phyloP scores from a whole-genome alignment of 2,329 filamentous ascomycete species.

The Calonectria leucothoes region DNA sequence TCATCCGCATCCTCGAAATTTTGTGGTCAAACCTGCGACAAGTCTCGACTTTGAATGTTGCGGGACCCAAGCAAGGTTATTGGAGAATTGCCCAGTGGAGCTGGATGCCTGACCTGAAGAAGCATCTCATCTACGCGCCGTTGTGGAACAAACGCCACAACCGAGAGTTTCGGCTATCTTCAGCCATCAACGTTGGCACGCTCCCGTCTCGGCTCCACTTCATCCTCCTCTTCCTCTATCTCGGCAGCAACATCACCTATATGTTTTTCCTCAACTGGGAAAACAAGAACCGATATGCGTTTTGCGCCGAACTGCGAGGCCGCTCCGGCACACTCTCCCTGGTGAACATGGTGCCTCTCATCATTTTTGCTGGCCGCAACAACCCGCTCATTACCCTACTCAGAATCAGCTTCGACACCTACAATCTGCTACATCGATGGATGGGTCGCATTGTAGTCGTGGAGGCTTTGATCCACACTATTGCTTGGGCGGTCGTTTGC shows the following conservation, averaged over 20 bases:
- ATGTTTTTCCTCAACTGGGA: slow-evolving; percentile 71
- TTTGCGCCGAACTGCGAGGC: slow-evolving; percentile 86
- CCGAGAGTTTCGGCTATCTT: slow-evolving; percentile 72
- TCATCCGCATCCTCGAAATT: slow-evolving; percentile 65
- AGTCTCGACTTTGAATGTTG: slow-evolving; percentile 67
- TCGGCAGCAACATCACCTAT: slow-evolving; percentile 71
- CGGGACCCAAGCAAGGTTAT: slow-evolving; percentile 65
- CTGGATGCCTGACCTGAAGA: slow-evolving; percentile 73
- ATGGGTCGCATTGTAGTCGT: slow-evolving; percentile 79
- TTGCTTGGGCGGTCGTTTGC: slow-evolving; percentile 80
- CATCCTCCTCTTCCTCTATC: slow-evolving; percentile 66
- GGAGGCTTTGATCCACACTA: slow-evolving; percentile 75
- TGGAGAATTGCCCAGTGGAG: slow-evolving; percentile 69
- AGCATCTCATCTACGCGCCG: slow-evolving; percentile 70
- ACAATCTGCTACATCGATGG: slow-evolving; percentile 82
- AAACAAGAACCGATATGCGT: slow-evolving; percentile 68
- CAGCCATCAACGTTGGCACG: slow-evolving; percentile 70
- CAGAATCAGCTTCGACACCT: slow-evolving; percentile 93
- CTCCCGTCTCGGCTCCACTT: slow-evolving; percentile 74
- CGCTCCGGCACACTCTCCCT: slow-evolving; percentile 86
- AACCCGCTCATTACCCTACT: slow-evolving; percentile 88
- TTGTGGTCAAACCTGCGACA: slow-evolving; percentile 68
- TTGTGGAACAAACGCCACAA: slow-evolving; percentile 75
- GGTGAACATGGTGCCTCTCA: slow-evolving; percentile 91
- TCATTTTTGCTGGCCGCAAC: slow-evolving; percentile 91